Percentiles rank a stretch among this genome's conserved stretches.
Conservation (phyloP, 805 yeast species). For the Brettanomyces sp. region DNA sequence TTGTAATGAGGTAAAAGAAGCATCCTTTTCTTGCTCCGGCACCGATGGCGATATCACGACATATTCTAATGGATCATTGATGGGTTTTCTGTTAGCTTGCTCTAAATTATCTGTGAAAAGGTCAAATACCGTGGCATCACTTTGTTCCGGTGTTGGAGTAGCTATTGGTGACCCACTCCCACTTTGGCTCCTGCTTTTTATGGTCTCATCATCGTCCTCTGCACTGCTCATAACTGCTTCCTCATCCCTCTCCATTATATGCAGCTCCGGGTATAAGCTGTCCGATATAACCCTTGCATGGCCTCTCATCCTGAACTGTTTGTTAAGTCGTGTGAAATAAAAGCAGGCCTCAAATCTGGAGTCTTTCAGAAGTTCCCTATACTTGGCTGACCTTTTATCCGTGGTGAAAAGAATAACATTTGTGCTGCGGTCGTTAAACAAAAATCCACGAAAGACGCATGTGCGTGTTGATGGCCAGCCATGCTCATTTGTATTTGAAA, state of each 20-base stretch:
- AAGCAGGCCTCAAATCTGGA: conserved; percentile 68
- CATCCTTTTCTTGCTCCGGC: conserved; percentile 4
- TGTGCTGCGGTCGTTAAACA: conserved; percentile 58
- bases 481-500: conserved; percentile 56
- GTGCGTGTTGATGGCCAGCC: conserved; percentile 57
- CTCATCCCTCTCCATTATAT: conserved; percentile 1
- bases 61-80: conserved; percentile 9
- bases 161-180: background rate
- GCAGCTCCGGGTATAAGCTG: conserved; percentile 15
- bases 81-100: background rate
- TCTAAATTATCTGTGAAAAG: background rate
- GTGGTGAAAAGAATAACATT: conserved; percentile 64
- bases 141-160: background rate
- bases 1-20: conserved; percentile 8
- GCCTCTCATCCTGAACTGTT: conserved; percentile 70
- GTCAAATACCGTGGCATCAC: background rate
- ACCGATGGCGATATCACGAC: conserved; percentile 11
- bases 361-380: conserved; percentile 38
- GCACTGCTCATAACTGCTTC: conserved; percentile 2
- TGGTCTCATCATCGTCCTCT: conserved; percentile 1
- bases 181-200: background rate
- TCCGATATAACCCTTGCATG: conserved; percentile 38
- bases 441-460: conserved; percentile 63
- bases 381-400: conserved; percentile 62
- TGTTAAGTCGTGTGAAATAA: conserved; percentile 51